These are phyloP conservation scores for Aechmea fasciata DNA, from an alignment of 176 grass and related monocot species.

Conservation along the genomic window DNA sequence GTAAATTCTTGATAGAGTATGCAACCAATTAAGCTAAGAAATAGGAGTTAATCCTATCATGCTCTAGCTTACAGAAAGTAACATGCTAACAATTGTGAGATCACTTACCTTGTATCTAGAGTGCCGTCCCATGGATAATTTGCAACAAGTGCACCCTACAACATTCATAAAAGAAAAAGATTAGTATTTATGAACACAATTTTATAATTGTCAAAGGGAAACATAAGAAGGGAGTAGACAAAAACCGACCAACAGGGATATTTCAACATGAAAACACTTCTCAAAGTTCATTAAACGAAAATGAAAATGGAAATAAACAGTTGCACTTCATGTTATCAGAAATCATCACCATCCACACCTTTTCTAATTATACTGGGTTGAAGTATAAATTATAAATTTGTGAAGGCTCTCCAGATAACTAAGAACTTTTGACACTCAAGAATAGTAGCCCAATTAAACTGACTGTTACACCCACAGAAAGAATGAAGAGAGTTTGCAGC, in stretches of 20 bases:
- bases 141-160: conserved; percentile 91
- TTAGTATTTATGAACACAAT: not conserved
- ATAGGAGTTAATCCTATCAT: conserved; percentile 14
- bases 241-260: not conserved
- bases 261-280: not conserved
- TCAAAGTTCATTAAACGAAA: not conserved
- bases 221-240: not conserved
- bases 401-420: not conserved
- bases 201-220: conserved; percentile 4
- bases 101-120: conserved; percentile 47
- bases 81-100: not conserved
- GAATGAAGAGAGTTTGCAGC: no score
- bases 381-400: not conserved
- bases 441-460: no score
- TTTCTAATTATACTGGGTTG: no score
- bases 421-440: no score
- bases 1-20: conserved; percentile 14
- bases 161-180: conserved; percentile 6
- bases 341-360: no score
- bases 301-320: no score
- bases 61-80: not conserved
- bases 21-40: conserved; percentile 1
- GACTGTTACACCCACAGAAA: no score
- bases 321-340: no score
- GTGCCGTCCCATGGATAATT: conserved; percentile 99